Percentiles rank a stretch among this genome's conserved stretches.
phyloP scores from a whole-genome alignment of 352 stramenopile genomes.

The Phytopythium chamaehyphon region DNA sequence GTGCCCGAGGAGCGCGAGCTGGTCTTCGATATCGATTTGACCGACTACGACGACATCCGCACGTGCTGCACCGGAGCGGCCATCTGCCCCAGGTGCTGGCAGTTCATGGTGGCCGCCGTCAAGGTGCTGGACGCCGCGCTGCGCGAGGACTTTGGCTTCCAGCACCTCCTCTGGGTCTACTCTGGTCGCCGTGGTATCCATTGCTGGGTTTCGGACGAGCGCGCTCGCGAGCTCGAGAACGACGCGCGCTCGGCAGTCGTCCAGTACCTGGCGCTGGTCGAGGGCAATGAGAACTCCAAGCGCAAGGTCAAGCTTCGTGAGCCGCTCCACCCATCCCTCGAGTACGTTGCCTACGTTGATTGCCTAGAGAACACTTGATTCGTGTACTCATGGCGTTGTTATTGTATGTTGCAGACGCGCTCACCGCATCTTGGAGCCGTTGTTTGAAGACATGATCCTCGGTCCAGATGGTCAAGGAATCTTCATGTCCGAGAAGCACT shows the following conservation, averaged over 20 bases:
- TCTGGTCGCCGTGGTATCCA: conserved; percentile 98
- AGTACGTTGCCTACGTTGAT: conserved; percentile 26
- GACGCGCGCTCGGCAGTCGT: conserved; percentile 95
- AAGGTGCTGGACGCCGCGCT: conserved; percentile 91
- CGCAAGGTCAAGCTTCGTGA: conserved; percentile 90
- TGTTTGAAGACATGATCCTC: conserved; percentile 92
- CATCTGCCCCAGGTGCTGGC: conserved; percentile 96
- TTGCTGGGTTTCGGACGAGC: conserved; percentile 98
- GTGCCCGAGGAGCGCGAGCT: conserved; percentile 94
- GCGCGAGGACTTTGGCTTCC: conserved; percentile 98
- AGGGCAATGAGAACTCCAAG: conserved; percentile 85
- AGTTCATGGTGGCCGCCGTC: conserved; percentile 97
- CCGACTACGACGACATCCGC: conserved; percentile 99
- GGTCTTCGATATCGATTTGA: conserved; percentile 99
- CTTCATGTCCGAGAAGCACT: conserved; percentile 85
- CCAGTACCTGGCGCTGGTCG: conserved; percentile 95
- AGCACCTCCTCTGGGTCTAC: conserved; percentile 99
- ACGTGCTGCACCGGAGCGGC: conserved; percentile 91
- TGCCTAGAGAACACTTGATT: neutral
- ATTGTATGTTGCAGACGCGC: conserved; percentile 57
- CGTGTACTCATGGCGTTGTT: neutral
- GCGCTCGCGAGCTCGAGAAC: conserved; percentile 92
- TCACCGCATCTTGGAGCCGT: conserved; percentile 92
- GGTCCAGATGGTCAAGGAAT: conserved; percentile 90
- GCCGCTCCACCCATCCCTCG: conserved; percentile 93